Evolutionary conservation across 495 filamentous ascomycete genomes (phyloP).

Genomic region (Neurospora africana): DNA sequence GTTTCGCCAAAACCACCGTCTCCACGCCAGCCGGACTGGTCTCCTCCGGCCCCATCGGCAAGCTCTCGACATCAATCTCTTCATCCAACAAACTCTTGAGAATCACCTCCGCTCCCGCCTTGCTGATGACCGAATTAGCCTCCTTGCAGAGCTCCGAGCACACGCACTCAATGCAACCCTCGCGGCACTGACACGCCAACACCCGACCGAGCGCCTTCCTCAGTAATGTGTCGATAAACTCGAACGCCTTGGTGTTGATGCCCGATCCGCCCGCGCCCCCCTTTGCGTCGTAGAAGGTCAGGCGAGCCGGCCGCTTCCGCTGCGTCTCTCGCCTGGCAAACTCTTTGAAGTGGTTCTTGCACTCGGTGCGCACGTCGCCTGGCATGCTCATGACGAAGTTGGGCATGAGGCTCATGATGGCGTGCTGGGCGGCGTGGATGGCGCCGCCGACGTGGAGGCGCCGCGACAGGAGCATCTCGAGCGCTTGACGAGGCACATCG

Average conservation of each 20-base stretch:
- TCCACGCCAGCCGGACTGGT: slow-evolving; percentile 61
- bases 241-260: slow-evolving; percentile 84
- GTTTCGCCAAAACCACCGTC: slow-evolving; percentile 66
- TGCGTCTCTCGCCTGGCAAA: slow-evolving; percentile 51
- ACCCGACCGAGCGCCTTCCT: slow-evolving; percentile 70
- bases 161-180: slow-evolving; percentile 82
- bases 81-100: slow-evolving; percentile 61
- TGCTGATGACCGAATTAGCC: slow-evolving; percentile 86
- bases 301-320: slow-evolving; percentile 75
- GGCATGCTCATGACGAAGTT: slow-evolving; percentile 80
- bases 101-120: slow-evolving; percentile 74
- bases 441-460: slow-evolving; percentile 75
- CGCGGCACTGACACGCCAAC: slow-evolving; percentile 53
- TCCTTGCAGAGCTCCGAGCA: slow-evolving; percentile 79
- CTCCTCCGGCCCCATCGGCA: slow-evolving; percentile 74
- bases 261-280: slow-evolving; percentile 75
- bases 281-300: slow-evolving; percentile 94
- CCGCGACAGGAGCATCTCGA: slow-evolving; percentile 63
- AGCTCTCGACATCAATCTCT: slow-evolving; percentile 62
- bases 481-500: slow-evolving; percentile 68
- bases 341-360: slow-evolving; percentile 68
- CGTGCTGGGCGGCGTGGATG: slow-evolving; percentile 92
- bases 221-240: slow-evolving; percentile 74
- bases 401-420: slow-evolving; percentile 73
- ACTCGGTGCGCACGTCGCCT: slow-evolving; percentile 86